Percentiles rank a stretch among this genome's conserved stretches.
Conservation (phyloP, 768 basidiomycete species). For the Termitomyces sp. region DNA sequence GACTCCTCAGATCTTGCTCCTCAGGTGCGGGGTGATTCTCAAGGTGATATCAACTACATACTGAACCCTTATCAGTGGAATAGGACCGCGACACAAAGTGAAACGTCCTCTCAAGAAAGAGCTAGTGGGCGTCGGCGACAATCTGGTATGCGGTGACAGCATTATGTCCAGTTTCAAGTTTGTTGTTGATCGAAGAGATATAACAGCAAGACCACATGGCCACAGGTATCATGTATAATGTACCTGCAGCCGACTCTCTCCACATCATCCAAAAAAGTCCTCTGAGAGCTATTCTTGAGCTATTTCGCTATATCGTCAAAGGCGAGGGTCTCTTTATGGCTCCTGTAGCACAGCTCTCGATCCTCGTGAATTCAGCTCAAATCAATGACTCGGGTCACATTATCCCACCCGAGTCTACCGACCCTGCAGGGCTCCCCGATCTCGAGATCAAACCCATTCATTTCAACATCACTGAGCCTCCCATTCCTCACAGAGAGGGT, state of each 20-base stretch:
- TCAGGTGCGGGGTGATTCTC: conserved; percentile 19
- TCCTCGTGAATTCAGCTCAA: conserved; percentile 4
- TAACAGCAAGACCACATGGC: conserved; percentile 36
- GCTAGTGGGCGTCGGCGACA: conserved; percentile 30
- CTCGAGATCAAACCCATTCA: conserved; percentile 33
- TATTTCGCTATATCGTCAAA: conserved; percentile 29
- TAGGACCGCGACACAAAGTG: conserved; percentile 38
- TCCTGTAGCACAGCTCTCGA: conserved; percentile 1
- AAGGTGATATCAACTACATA: no score
- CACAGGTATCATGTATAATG: conserved; percentile 30
- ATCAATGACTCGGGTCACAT: conserved; percentile 5
- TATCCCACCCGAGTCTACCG: neutral
- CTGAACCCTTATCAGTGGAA: conserved; percentile 25
- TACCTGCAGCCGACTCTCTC: conserved; percentile 30
- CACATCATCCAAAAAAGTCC: conserved; percentile 23
- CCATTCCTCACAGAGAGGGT: conserved; percentile 16
- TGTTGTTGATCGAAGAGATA: neutral
- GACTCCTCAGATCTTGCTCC: conserved; percentile 39
- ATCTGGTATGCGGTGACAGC: conserved; percentile 20
- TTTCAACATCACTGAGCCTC: conserved; percentile 11
- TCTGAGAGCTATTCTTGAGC: conserved; percentile 23
- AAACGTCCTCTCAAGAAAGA: conserved; percentile 25
- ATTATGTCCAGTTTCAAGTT: no score
- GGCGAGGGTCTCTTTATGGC: conserved; percentile 31
- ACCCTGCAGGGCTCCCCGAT: conserved; percentile 31